Conservation (phyloP, 805 yeast species). For the Zygosaccharomyces gambellarensis region DNA sequence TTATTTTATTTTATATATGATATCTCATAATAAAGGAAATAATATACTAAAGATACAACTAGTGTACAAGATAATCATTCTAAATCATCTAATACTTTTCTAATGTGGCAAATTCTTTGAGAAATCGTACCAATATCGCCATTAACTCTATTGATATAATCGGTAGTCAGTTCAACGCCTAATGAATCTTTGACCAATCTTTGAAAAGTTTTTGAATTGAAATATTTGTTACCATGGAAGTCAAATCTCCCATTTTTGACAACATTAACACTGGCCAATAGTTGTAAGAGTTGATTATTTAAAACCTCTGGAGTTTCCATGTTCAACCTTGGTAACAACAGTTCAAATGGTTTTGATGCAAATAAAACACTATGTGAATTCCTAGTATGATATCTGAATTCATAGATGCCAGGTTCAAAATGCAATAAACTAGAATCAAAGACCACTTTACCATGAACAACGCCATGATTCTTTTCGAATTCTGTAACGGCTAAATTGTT, state of each 20-base stretch:
- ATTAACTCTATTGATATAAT: constrained; percentile 29
- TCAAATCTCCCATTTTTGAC: constrained; percentile 26
- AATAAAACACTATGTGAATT: constrained; percentile 66
- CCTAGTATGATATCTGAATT: constrained; percentile 64
- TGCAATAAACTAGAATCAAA: constrained; percentile 48
- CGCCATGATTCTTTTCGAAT: constrained; percentile 14
- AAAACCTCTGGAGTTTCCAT: constrained; percentile 19
- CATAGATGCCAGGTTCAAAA: constrained; percentile 69
- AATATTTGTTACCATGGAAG: constrained; percentile 21
- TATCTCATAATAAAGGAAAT: background rate
- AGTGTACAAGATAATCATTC: constrained; percentile 8
- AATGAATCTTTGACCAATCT: constrained; percentile 33
- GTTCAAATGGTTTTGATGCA: constrained; percentile 62
- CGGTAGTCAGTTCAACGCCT: constrained; percentile 36
- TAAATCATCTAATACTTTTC: constrained; percentile 25
- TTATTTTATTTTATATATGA: background rate
- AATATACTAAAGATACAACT: background rate
- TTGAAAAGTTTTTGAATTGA: constrained; percentile 25
- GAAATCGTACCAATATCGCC: constrained; percentile 30
- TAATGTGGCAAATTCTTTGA: constrained; percentile 27
- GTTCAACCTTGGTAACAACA: constrained; percentile 40
- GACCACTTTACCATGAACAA: constrained; percentile 41
- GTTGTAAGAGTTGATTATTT: constrained; percentile 19
- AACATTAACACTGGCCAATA: constrained; percentile 20
- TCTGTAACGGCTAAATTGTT: constrained; percentile 13